A percentile compares a stretch with the other conserved stretches of the same genome.
phyloP scores from a whole-genome alignment of 2,329 filamentous ascomycete species.

The Pleurostoma richardsiae region DNA sequence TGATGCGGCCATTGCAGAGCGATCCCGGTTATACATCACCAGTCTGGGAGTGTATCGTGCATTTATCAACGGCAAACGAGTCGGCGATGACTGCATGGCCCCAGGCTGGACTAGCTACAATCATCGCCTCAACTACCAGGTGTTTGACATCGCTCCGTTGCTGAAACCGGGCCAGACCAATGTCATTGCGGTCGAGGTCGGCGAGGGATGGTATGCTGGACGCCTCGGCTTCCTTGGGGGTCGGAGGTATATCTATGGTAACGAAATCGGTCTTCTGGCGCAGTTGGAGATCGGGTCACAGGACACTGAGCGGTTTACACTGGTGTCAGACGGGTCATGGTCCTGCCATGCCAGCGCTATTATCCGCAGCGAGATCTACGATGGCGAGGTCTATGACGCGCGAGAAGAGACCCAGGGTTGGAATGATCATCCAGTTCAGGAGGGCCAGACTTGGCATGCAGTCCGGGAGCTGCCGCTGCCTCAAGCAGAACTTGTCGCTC shows the following conservation, averaged over 20 bases:
- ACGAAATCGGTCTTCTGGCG: conserved; percentile 22
- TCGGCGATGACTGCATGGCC: conserved; percentile 25
- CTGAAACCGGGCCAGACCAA: conserved; percentile 27
- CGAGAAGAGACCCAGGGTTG: conserved; percentile 14
- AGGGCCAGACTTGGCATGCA: not conserved
- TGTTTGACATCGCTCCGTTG: conserved; percentile 32
- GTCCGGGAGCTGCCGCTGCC: conserved; percentile 10
- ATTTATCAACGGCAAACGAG: conserved; percentile 27
- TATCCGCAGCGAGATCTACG: conserved; percentile 16
- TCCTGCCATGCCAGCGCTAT: conserved; percentile 10
- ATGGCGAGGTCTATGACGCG: conserved; percentile 25
- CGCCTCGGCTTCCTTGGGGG: conserved; percentile 25
- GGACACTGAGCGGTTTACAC: conserved; percentile 10
- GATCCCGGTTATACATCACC: conserved; percentile 16
- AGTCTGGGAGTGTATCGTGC: conserved; percentile 29
- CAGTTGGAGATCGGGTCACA: conserved; percentile 17
- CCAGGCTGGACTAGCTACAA: conserved; percentile 40
- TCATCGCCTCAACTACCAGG: conserved; percentile 35
- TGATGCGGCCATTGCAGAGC: conserved; percentile 1
- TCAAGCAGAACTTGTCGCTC: conserved; percentile 17
- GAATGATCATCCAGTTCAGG: conserved; percentile 1
- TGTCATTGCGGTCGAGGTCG: conserved; percentile 37
- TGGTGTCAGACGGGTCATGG: conserved; percentile 26
- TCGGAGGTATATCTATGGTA: conserved; percentile 22
- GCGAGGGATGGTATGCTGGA: conserved; percentile 46